phyloP scores from a whole-genome alignment of 2,329 filamentous ascomycete species.

The Penicillium sclerotigenum region DNA sequence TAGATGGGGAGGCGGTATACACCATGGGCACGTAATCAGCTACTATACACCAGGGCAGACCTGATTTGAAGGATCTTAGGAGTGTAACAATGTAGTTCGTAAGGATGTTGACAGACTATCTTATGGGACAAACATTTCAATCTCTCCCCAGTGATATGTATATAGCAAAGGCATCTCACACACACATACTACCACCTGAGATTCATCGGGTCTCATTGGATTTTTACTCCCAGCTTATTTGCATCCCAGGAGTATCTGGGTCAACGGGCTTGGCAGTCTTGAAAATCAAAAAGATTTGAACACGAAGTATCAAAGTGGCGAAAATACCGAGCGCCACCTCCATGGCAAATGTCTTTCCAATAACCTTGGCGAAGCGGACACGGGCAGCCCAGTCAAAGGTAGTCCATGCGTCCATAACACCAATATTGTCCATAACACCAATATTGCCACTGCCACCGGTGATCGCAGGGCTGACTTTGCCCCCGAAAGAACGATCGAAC shows the following conservation, averaged over 20 bases:
- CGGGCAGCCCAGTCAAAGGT: slow-evolving; percentile 72
- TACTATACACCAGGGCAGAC: background rate
- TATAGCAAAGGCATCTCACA: background rate
- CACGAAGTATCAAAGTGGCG: slow-evolving; percentile 50
- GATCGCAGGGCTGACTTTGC: slow-evolving; percentile 70
- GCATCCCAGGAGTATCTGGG: background rate
- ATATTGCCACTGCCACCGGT: slow-evolving; percentile 70
- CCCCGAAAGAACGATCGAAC: slow-evolving; percentile 83
- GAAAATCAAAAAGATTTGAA: slow-evolving; percentile 49
- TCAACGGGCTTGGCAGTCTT: slow-evolving; percentile 9
- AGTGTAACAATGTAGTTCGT: background rate
- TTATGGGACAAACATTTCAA: background rate
- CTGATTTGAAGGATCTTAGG: background rate
- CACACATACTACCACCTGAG: background rate
- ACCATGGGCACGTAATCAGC: background rate
- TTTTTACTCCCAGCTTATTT: background rate
- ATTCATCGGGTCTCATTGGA: background rate
- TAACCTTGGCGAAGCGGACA: slow-evolving; percentile 69
- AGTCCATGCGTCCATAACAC: slow-evolving; percentile 73
- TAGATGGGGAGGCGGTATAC: background rate
- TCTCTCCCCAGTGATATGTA: background rate
- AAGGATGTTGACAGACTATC: background rate
- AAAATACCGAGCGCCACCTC: slow-evolving; percentile 48
- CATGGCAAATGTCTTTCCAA: slow-evolving; percentile 66
- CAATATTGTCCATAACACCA: slow-evolving; percentile 65